Evolutionary conservation across 2,329 filamentous ascomycete species (phyloP).

Genomic region (Xylariaceae sp.): DNA sequence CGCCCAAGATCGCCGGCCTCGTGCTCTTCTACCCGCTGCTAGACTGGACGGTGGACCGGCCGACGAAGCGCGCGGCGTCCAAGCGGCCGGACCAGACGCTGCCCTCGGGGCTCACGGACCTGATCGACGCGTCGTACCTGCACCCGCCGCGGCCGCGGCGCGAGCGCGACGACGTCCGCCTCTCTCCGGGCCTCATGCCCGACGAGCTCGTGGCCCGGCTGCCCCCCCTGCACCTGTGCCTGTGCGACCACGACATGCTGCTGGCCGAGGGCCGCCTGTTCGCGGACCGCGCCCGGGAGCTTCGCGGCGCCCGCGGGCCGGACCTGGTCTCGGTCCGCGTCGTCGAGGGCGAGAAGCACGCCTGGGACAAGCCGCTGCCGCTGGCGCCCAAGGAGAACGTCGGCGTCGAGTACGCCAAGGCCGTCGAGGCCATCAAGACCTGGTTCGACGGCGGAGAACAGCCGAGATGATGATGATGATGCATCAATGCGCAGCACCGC

Average conservation of each 20-base stretch:
- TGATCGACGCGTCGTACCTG: slow-evolving; percentile 57
- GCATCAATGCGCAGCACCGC: no score
- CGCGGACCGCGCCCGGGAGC: slow-evolving; percentile 11
- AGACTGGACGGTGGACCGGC: slow-evolving; percentile 51
- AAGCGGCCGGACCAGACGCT: slow-evolving; percentile 49
- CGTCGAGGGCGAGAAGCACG: slow-evolving; percentile 38
- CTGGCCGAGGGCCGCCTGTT: slow-evolving; percentile 20
- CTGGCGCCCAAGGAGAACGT: slow-evolving; percentile 37
- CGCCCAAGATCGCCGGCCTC: slow-evolving; percentile 45
- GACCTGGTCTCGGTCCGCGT: slow-evolving; percentile 33
- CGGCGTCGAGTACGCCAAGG: slow-evolving; percentile 37
- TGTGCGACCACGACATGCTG: slow-evolving; percentile 26
- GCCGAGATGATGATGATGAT: no score
- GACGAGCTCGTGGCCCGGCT: slow-evolving; percentile 15
- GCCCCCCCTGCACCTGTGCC: slow-evolving; percentile 19
- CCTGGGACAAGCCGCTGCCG: slow-evolving; percentile 41
- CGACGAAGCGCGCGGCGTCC: slow-evolving; percentile 46
- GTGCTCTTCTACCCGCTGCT: slow-evolving; percentile 54
- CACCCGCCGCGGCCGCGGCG: slow-evolving; percentile 36
- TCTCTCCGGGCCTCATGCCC: slow-evolving; percentile 38
- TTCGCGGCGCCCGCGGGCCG: slow-evolving; percentile 6
- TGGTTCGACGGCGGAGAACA: no score
- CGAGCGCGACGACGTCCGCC: slow-evolving; percentile 41
- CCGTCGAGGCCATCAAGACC: slow-evolving; percentile 31
- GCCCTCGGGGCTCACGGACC: slow-evolving; percentile 46